Percentiles rank a stretch among this genome's conserved stretches.
These are phyloP conservation scores for Plasmodium gonderi DNA, from an alignment of 169 alveolate genomes.

Conservation along the genomic window DNA sequence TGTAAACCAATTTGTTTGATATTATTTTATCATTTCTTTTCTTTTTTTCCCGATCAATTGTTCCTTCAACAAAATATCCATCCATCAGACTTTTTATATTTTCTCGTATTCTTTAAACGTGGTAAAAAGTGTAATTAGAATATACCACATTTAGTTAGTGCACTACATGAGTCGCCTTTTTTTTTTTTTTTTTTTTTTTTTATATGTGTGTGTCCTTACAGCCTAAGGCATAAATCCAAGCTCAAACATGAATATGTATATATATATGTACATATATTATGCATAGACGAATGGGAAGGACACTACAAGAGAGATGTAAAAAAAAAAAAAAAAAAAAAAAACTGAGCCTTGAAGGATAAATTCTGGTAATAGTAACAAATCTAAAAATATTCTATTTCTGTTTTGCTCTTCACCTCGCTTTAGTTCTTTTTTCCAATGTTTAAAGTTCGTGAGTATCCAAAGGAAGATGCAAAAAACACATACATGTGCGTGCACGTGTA, in stretches of 20 bases:
- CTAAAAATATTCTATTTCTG: no score
- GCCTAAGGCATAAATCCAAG: neutral
- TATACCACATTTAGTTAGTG: neutral
- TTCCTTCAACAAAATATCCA: neutral
- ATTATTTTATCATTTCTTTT: neutral
- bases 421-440: neutral
- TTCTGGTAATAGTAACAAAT: neutral
- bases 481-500: neutral
- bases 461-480: neutral
- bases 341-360: neutral
- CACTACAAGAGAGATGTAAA: neutral
- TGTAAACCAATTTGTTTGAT: neutral
- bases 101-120: neutral
- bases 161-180: neutral
- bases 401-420: neutral
- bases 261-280: no score
- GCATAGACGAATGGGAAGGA: no score
- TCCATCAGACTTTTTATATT: neutral
- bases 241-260: no score
- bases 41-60: no score
- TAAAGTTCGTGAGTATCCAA: neutral
- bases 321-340: constrained; percentile 14
- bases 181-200: no score
- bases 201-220: no score
- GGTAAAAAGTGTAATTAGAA: neutral